These are phyloP conservation scores for Pyricularia sp. DNA, from an alignment of 2,329 filamentous ascomycete genomes.

Conservation along the genomic window DNA sequence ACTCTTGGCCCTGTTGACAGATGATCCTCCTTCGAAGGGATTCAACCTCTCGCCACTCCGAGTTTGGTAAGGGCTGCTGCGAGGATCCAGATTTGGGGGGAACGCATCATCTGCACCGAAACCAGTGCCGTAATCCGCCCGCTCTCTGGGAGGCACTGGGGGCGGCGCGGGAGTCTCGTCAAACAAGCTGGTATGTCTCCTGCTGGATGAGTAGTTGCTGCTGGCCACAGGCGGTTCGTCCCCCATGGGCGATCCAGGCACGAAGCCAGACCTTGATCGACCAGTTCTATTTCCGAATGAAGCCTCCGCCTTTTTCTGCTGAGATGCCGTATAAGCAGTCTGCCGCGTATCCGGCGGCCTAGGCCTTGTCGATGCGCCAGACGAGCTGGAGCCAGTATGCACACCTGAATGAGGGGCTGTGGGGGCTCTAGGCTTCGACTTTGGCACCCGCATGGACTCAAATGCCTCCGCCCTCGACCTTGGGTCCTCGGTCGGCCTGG, in stretches of 20 bases:
- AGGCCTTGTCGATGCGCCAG: not conserved
- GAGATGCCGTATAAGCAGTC: conserved; percentile 37
- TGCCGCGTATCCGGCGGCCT: conserved; percentile 16
- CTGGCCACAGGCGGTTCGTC: conserved; percentile 43
- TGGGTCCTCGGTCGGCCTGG: conserved; percentile 10
- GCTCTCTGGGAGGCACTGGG: conserved; percentile 3
- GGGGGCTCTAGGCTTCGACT: conserved; percentile 10
- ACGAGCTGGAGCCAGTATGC: not conserved
- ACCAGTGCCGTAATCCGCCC: conserved; percentile 19
- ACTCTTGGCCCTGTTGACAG: conserved; percentile 35
- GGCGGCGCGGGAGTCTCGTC: conserved; percentile 14
- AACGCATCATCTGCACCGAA: conserved; percentile 38
- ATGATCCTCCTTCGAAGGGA: conserved; percentile 35
- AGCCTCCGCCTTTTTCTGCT: conserved; percentile 43
- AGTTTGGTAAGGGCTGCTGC: conserved; percentile 47
- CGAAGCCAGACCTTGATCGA: conserved; percentile 33
- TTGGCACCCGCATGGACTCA: conserved; percentile 23
- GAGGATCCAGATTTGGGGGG: conserved; percentile 31
- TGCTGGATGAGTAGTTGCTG: conserved; percentile 38
- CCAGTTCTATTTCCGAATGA: conserved; percentile 37
- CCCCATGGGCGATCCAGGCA: conserved; percentile 37
- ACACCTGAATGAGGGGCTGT: conserved; percentile 10
- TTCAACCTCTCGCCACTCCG: conserved; percentile 50
- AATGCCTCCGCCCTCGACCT: conserved; percentile 22
- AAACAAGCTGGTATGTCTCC: conserved; percentile 12